Percentiles rank a stretch among this genome's conserved stretches.
These are phyloP conservation scores for Torulaspora delbrueckii DNA, from an alignment of 805 yeast species.

Conservation along the genomic window DNA sequence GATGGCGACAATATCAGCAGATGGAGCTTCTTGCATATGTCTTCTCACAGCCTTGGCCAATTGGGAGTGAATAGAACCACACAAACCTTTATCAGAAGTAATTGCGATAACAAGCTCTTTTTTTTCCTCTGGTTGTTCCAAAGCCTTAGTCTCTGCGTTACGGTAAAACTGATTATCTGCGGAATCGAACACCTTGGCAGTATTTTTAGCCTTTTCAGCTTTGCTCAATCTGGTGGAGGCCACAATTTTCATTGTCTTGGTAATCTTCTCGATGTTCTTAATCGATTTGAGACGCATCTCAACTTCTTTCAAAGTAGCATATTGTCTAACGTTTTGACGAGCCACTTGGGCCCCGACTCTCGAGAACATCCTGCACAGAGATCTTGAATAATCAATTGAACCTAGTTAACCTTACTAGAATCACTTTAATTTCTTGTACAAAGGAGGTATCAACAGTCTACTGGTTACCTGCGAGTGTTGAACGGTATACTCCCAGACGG, in stretches of 20 bases:
- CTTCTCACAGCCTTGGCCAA: conserved; percentile 81
- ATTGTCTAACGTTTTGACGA: conserved; percentile 52
- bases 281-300: conserved; percentile 97
- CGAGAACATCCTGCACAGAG: conserved; percentile 8
- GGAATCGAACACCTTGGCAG: conserved; percentile 77
- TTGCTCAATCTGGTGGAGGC: conserved; percentile 94
- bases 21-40: conserved; percentile 56
- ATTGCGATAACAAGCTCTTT: conserved; percentile 80
- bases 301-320: conserved; percentile 97
- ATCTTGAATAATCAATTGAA: background rate
- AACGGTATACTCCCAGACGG: background rate
- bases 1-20: conserved; percentile 74
- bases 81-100: conserved; percentile 96
- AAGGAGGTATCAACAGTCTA: background rate
- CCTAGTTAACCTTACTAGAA: no score
- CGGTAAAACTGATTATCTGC: conserved; percentile 75
- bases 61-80: conserved; percentile 98
- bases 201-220: conserved; percentile 92
- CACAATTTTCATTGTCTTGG: conserved; percentile 99
- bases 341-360: conserved; percentile 12
- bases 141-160: conserved; percentile 70
- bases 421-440: background rate
- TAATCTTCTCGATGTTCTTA: conserved; percentile 97
- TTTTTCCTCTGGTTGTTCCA: conserved; percentile 36
- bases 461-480: background rate